Percentiles rank a stretch among this genome's conserved stretches.
phyloP scores from a whole-genome alignment of 2,329 filamentous ascomycete species.

The Podosphaera xanthii region DNA sequence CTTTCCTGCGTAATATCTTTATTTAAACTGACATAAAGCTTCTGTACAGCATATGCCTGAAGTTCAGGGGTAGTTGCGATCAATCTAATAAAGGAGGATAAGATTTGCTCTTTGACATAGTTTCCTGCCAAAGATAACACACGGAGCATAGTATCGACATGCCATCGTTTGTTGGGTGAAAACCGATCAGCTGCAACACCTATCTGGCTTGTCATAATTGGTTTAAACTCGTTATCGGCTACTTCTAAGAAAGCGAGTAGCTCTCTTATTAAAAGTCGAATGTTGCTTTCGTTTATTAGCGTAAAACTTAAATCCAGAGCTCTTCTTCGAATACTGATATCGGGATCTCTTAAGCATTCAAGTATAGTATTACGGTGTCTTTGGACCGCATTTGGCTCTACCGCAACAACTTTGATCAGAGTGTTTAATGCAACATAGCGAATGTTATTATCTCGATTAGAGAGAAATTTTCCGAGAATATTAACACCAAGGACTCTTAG shows the following conservation, averaged over 20 bases:
- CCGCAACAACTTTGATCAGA: constrained; percentile 89
- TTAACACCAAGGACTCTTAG: constrained; percentile 88
- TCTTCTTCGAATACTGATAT: constrained; percentile 88
- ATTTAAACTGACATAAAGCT: constrained; percentile 72
- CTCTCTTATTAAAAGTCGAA: constrained; percentile 80
- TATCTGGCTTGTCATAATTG: constrained; percentile 94
- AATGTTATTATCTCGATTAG: constrained; percentile 99
- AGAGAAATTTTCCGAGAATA: constrained; percentile 90
- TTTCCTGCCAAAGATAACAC: constrained; percentile 86
- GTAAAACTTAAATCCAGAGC: constrained; percentile 97
- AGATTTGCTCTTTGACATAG: constrained; percentile 91
- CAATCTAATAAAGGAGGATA: constrained; percentile 87
- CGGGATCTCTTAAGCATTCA: constrained; percentile 84
- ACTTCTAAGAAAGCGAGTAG: constrained; percentile 88
- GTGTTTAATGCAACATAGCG: constrained; percentile 95
- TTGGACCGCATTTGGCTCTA: constrained; percentile 94
- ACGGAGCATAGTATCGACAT: constrained; percentile 90
- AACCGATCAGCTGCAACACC: constrained; percentile 91
- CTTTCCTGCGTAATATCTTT: constrained; percentile 97
- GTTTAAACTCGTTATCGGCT: constrained; percentile 96
- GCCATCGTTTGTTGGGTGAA: constrained; percentile 93
- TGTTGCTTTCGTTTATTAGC: constrained; percentile 89
- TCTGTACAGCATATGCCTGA: constrained; percentile 91
- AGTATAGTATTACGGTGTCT: constrained; percentile 92
- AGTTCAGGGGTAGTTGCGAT: constrained; percentile 87